phyloP scores from a whole-genome alignment of 2,329 filamentous ascomycete species.

The Fusarium sp. region DNA sequence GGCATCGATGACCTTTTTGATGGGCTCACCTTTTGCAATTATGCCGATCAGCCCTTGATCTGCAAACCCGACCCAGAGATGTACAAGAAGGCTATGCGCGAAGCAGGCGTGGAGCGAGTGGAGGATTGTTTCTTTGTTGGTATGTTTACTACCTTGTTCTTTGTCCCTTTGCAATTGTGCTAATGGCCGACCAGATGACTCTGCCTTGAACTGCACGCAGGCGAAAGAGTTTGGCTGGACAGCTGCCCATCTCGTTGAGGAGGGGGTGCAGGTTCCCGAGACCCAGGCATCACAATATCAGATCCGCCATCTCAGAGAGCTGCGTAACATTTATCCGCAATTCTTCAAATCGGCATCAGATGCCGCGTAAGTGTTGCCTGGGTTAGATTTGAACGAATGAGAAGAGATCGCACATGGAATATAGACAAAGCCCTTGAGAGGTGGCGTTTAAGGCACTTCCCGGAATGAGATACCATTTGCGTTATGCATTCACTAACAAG shows the following conservation, averaged over 20 bases:
- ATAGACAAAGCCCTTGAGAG: constrained; percentile 17
- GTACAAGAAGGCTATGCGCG: constrained; percentile 89
- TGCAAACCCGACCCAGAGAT: constrained; percentile 90
- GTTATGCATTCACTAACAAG: constrained; percentile 10
- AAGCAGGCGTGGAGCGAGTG: constrained; percentile 76
- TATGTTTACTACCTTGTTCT: constrained; percentile 58
- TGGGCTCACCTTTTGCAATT: constrained; percentile 95
- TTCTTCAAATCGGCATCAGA: constrained; percentile 76
- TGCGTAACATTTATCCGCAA: constrained; percentile 82
- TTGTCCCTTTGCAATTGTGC: neutral
- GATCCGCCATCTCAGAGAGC: constrained; percentile 80
- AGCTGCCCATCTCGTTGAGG: constrained; percentile 86
- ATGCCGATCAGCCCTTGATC: constrained; percentile 76
- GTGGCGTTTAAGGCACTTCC: constrained; percentile 30
- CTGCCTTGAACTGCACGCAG: constrained; percentile 81
- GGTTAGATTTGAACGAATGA: neutral
- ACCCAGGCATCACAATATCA: constrained; percentile 78
- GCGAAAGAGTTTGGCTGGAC: constrained; percentile 88
- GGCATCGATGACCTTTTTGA: constrained; percentile 91
- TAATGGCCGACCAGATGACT: constrained; percentile 75
- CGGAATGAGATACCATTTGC: constrained; percentile 27
- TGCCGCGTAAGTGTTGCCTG: neutral
- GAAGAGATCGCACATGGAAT: neutral
- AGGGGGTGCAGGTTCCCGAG: constrained; percentile 72
- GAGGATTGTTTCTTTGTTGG: constrained; percentile 93